Evolutionary conservation across 345 rosid genomes (phyloP), one percentile per base, ranked within the genome.

Genomic region (Streptanthus diversifolius): DNA sequence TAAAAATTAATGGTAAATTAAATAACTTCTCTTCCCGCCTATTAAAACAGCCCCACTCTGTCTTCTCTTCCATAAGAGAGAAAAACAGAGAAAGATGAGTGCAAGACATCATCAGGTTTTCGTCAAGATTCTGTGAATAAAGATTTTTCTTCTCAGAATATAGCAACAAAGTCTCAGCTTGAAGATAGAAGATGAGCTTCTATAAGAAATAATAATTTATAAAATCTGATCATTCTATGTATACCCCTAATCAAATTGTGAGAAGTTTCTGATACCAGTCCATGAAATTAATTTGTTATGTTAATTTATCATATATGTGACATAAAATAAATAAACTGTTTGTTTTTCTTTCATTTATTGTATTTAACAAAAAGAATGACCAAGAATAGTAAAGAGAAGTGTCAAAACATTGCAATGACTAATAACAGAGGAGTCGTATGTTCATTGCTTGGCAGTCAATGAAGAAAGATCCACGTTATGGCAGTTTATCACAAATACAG

Each of bases 301-400:
- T 37, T 47, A 12, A 37, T 52, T 9, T 52, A 52, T 52, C 25
- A 7, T 52, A 18, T 45, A 7, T 52, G 18, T 45, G 10, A 66
- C 45, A 37, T 11, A 58, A 33, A 58, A 33, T n/a, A 21, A 2
- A n/a, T 18, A 14, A 14, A 33, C 5, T 52, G 32, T 39, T 11
- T 37, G 17, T n/a, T 75, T 39, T 66, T 35, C 14, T 49, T 17
- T n/a, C 40, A 29, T 11, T 36, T n/a, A 19, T 58, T 66, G 54
- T 52, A 39, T 49, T 62, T 8, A 49, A 62, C 69, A 58, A 21
- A 48, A 59, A 40, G 21, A 52, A 47, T 68, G 21, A 7, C 68
- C 58, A 63, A 76, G 4, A 54, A 49, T 76, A 69, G 79, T 25
- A 76, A 75, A 68, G 48, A 52, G n/a, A 60, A 53, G 30, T 60